Evolutionary conservation across 768 basidiomycete genomes (phyloP), one percentile per base, ranked within the genome.

Genomic region (Pleurotus salmoneostramineus): DNA sequence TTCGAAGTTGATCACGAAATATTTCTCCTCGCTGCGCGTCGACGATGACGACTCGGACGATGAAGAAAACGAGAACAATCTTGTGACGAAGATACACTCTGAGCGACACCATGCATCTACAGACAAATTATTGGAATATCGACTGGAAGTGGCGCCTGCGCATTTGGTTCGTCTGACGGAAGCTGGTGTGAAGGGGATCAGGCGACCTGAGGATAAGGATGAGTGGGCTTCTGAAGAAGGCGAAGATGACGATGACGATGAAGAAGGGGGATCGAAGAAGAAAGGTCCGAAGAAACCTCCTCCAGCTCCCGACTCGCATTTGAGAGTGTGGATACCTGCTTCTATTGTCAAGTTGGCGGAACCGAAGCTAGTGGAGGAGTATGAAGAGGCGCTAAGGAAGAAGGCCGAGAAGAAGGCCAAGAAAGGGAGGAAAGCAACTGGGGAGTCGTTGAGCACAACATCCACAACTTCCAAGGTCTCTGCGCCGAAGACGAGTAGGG

Each of bases 281-380:
- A 75, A 72, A 63, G 71, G 71, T 48, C 62, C 59, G 4, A 71
- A 71, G 59, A 75, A 74, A 43, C 42, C 70, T 27, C 71, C 81
- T 3, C 72, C 77, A 2, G 79, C 83, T 61, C 86, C 87, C 0
- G 71, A 74, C n/a, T 78, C 74, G 49, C 80, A 81, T 56, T 68
- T 87, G 50, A 78, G 88, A 11, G 67, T 93, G 8, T 96, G 93
- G 93, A 80, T 94, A 71, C 90, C 93, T 0, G 91, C 89, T 21
- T 85, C 80, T 55, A 87, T 96, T 78, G 81, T 95, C 8, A 71
- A 75, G 10, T 69, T 84, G 34, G 91, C 82, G 2, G 87, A 85
- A 59, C 89, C 91, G 6, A 70, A 72, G 3, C 66, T 95, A 21
- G 87, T 88, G 4, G 71, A 80, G 44, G 78, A 78, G 14, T 94